Base-by-base conservation (phyloP, 768 basidiomycete species). In the Rhizopogon sp. region DNA sequence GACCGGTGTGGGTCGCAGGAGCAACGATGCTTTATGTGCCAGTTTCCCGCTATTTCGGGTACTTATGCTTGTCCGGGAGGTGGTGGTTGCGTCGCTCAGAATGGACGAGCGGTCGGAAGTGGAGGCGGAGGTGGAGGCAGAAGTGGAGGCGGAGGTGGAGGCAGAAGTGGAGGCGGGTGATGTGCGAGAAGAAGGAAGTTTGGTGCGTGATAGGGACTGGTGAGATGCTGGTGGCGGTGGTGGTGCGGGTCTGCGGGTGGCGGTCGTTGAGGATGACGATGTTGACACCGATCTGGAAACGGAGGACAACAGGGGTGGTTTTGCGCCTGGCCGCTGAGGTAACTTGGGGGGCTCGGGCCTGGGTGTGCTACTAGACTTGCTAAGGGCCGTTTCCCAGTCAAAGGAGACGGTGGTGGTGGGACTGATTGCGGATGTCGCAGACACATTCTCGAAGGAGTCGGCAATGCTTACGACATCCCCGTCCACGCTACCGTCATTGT, bases 381-480 rank as follows among this genome's bases (percentile, higher is more conserved):
- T 64, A 57, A 74, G 63, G n/a, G 76, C 73, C 53, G 68, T 72
- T 53, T 80, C 79, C 80, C 82, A 84, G 56, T 82, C 80, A 28
- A 74, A 71, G 17, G 68, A 64, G 29, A 79, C 72, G 25, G 76
- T 72, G 13, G 76, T 75, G 13, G 72, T 71, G 13, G 85, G 84
- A 58, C 83, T 87, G 35, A 74, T 72, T 6, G 81, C 66, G 14
- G 79, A 77, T 6, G 80, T 73, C 3, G 76, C 70, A 8, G 84
- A 82, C 17, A 90, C 77, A 37, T 87, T 77, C 64, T 90, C 88
- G 60, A 83, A 90, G 1, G 87, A 89, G 57, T 86, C 87, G 47
- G 78, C 76, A n/a, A 87, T 76, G 60, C 84, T 86, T 41, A 72
- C 70, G 7, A 76, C 71, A 58, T 86, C 84, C 2, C 70, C 59